Conservation (phyloP, 2,329 filamentous ascomycete genomes). For the Diaporthe sp. region DNA sequence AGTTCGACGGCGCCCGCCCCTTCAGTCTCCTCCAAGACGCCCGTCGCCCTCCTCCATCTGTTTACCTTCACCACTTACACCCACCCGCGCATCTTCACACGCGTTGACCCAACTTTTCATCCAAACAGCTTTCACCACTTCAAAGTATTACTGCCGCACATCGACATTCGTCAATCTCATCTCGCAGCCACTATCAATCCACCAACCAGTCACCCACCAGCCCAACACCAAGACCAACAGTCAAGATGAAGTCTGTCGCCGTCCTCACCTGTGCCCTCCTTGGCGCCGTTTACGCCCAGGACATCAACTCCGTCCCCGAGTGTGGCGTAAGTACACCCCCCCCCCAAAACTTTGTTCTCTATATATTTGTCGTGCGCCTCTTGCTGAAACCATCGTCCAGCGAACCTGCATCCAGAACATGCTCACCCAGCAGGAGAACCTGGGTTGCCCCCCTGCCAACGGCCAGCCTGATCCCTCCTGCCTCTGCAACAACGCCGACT, state of each 20-base stretch:
- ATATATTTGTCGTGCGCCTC: neutral
- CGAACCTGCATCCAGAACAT: conserved; percentile 62
- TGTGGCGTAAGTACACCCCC: conserved; percentile 62
- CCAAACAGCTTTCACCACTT: conserved; percentile 24
- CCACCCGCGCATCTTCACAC: conserved; percentile 16
- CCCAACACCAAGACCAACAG: conserved; percentile 35
- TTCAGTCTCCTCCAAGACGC: neutral
- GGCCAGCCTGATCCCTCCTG: conserved; percentile 47
- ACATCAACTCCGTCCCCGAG: conserved; percentile 52
- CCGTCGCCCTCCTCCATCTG: conserved; percentile 11
- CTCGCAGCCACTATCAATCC: conserved; percentile 18
- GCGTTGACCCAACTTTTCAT: conserved; percentile 29
- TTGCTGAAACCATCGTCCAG: conserved; percentile 45
- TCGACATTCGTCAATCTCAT: conserved; percentile 27
- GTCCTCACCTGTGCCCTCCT: conserved; percentile 52
- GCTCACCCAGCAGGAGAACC: conserved; percentile 54
- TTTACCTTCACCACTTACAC: conserved; percentile 18
- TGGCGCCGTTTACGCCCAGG: conserved; percentile 54
- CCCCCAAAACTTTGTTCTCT: conserved; percentile 23
- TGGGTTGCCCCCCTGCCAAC: conserved; percentile 52
- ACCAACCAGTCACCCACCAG: neutral
- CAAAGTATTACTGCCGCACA: conserved; percentile 31
- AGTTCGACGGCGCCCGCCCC: conserved; percentile 22
- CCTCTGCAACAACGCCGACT: conserved; percentile 59
- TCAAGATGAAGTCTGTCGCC: conserved; percentile 63